Base-by-base conservation (phyloP, 768 basidiomycete species). In the Boletus insuetus region DNA sequence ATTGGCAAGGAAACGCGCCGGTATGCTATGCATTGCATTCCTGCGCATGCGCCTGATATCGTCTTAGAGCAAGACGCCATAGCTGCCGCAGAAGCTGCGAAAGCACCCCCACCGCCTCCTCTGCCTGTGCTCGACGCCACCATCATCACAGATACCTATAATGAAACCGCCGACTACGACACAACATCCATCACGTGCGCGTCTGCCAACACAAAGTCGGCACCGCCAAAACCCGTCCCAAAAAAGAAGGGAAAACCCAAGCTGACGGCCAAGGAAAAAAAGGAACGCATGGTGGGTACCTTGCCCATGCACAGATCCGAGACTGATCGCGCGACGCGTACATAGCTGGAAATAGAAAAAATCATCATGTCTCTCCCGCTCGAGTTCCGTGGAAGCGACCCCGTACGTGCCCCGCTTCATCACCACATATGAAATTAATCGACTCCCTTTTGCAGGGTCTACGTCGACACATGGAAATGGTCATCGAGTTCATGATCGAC, bases 331-430 rank as follows among this genome's bases (percentile, higher is more conserved):
- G 31, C 38, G 1, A 29, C 1, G 8, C 26, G 22, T 3, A 34
- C 22, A 4, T 48, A 86, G 82, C 66, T 86, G 57, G 79, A 80
- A 48, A 74, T 87, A 32, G 91, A 94, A 58, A 83, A 82, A 54
- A 80, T 91, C 16, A 79, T 95, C 16, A 79, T 85, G 24, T 83
- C 81, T 51, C 75, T 96, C 37, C 94, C 94, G 0, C 77, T 98
- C 13, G 94, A 96, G 70, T 98, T 94, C 68, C 82, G 94, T 22
- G 94, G 94, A 10, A 87, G 78, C 60, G 91, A 96, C 71, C 87
- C 89, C 3, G 92, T 91, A 65, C 52, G 88, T 76, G 24, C 57
- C 22, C n/a, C 26, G 14, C 38, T 14, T 24, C 38, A 12, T 31
- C 10, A 8, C 3, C 19, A 4, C 35, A 37, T 13, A 24, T 13